Evolutionary conservation across 768 basidiomycete genomes (phyloP), one percentile per base, ranked within the genome.

Genomic region (Ephemerocybe angulata): DNA sequence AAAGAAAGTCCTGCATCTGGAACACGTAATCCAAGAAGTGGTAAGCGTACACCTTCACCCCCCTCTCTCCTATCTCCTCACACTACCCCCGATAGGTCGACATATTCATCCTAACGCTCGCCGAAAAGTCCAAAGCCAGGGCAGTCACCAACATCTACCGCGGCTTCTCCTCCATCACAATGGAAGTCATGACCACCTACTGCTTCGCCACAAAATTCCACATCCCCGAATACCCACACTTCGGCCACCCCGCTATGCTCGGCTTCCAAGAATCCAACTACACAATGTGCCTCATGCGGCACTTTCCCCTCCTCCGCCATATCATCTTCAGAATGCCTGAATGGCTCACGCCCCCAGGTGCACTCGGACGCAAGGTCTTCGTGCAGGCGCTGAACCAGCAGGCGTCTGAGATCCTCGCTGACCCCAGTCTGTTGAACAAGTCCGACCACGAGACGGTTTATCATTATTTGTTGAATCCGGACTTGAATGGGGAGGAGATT

Each of bases 361-460:
- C 63, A 22, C 54, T 57, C 8, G 63, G 63, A 17, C 58, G 53
- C 27, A 55, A 51, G 13, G 44, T 62, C 11, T 43, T 66, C 35
- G 57, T 50, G 13, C 57, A 50, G 21, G 53, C 29, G 21, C 55
- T 66, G 6, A 55, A 48, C 6, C 44, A 30, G 5, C 62, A 69
- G 29, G 63, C 72, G n/a, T 66, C 67, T 35, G 57, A 44, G n/a
- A 56, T 69, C 48, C 48, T 69, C 2, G 55, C 52, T 1, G 55
- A 72, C 52, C 67, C 71, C 0, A 51, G 58, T 0, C 47, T 57
- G 13, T 55, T 75, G 13, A 35, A 57, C 11, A 47, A 63, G 4
- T 60, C 62, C 8, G 65, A 69, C n/a, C 71, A 74, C 37, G 69
- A 70, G 29, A 70, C 64, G 7, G 70, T 75, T 33, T 76, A 71